Base-by-base conservation (phyloP, 2,329 filamentous ascomycete genomes). In the Fusarium torreyae region DNA sequence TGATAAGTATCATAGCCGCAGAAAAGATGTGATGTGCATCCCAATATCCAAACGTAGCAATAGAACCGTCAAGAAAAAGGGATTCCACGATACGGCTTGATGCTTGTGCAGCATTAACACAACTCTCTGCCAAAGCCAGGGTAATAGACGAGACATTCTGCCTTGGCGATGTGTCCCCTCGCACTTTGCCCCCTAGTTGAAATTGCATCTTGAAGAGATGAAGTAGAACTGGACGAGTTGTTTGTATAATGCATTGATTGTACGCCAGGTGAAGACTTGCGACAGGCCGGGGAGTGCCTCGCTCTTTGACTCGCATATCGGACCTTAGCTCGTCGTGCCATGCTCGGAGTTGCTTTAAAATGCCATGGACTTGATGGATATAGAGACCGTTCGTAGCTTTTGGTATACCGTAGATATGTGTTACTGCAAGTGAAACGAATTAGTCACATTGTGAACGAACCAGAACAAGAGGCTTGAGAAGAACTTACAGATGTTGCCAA, bases 211-310 rank as follows among this genome's bases (percentile, higher is more conserved):
- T 78, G 31, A 79, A 78, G 0, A 79, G 72, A 1, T 79, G 72
- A 0, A 79, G 54, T 0, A 79, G 54, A 1, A 79, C 72, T 0
- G 77, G 77, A 0, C 77, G 73, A 0, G 77, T 78, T 0, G 77
- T 78, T 49, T 77, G 77, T 36, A 79, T 78, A 17, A 79, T 78
- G 56, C 76, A 78, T n/a, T 79, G 77, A 13, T 76, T 75, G 53
- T 78, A 78, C 2, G 76, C 75, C 0, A 78, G 72, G 24, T 77
- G 75, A 1, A 77, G 70, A 20, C 75, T 77, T 1, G 73, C 73
- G 0, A 75, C 75, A 0, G 75, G 68, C 0, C 75, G 45, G 0
- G 71, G 74, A 1, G 74, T 76, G 10, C 73, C 70, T 0, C 69
- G 62, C 20, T 76, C 75, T 6, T 72, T 71, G 15, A 76, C 57